These are phyloP conservation scores for Salix dunnii DNA, from an alignment of 345 rosid species.

Conservation along the genomic window DNA sequence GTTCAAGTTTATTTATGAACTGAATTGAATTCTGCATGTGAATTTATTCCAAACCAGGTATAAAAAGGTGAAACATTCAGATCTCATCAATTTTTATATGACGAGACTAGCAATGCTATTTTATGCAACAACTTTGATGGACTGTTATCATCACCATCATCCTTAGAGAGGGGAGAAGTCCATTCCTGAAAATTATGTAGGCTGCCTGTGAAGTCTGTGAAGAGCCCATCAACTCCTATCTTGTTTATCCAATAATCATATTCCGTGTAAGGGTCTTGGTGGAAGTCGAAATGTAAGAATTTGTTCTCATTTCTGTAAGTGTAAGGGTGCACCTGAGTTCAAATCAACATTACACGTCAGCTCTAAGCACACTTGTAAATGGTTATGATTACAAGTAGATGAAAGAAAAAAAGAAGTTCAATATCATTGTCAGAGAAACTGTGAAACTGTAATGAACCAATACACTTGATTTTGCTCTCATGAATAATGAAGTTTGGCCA, in stretches of 20 bases:
- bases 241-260: conserved; percentile 76
- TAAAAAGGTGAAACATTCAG: too few species aligned
- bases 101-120: conserved; percentile 41
- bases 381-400: too few species aligned
- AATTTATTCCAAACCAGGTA: too few species aligned
- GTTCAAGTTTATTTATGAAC: too few species aligned
- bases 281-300: conserved; percentile 57
- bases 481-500: background rate
- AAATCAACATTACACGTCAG: background rate
- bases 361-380: background rate
- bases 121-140: conserved; percentile 41
- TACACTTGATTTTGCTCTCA: too few species aligned
- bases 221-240: conserved; percentile 80
- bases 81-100: conserved; percentile 33
- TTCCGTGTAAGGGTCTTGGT: conserved; percentile 69
- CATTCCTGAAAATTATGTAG: conserved; percentile 61
- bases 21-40: too few species aligned
- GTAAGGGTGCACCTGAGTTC: conserved; percentile 80
- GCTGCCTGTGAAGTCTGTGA: conserved; percentile 91
- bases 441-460: background rate
- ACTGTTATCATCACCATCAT: conserved; percentile 6
- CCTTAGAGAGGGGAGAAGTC: conserved; percentile 41
- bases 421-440: background rate
- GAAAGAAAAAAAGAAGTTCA: background rate
- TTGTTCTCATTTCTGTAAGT: conserved; percentile 68